phyloP scores from a whole-genome alignment of 176 grass and related monocot genomes.

The Eragrostis curvula region DNA sequence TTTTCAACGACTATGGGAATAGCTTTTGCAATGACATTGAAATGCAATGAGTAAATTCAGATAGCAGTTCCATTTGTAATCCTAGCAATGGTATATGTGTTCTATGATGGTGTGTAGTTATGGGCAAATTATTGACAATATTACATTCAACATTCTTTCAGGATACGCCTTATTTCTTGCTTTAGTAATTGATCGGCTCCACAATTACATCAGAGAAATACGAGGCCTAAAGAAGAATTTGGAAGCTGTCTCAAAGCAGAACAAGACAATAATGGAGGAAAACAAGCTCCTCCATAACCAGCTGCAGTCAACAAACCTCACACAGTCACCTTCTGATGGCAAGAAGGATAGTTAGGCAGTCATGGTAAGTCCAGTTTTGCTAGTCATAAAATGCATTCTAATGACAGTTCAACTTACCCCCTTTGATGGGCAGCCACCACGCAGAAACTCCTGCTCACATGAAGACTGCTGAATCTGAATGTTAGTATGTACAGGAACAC shows the following conservation, averaged over 20 bases:
- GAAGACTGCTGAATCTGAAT: background rate
- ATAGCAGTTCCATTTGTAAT: background rate
- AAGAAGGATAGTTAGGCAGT: slow-evolving; percentile 51
- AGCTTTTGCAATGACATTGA: background rate
- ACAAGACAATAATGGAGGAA: slow-evolving; percentile 51
- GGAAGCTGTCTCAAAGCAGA: slow-evolving; percentile 66
- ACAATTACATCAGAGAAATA: slow-evolving; percentile 82
- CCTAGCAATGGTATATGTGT: background rate
- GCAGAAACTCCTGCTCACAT: background rate
- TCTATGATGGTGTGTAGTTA: background rate
- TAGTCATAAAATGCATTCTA: background rate
- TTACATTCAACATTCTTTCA: slow-evolving; percentile 45
- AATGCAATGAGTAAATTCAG: background rate
- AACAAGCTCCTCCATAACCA: slow-evolving; percentile 63
- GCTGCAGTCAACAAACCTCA: slow-evolving; percentile 26
- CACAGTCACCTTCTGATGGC: slow-evolving; percentile 27
- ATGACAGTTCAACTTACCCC: background rate
- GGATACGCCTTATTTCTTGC: slow-evolving; percentile 85
- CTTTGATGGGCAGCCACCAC: background rate
- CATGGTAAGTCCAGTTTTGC: slow-evolving; percentile 14
- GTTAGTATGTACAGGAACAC: background rate
- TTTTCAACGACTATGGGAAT: background rate
- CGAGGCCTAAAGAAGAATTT: slow-evolving; percentile 68
- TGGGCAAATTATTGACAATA: background rate
- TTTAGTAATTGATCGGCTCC: slow-evolving; percentile 76